Evolutionary conservation across 2,329 filamentous ascomycete species (phyloP), one percentile per base, ranked within the genome.

Genomic region (Penicillium glabrum): DNA sequence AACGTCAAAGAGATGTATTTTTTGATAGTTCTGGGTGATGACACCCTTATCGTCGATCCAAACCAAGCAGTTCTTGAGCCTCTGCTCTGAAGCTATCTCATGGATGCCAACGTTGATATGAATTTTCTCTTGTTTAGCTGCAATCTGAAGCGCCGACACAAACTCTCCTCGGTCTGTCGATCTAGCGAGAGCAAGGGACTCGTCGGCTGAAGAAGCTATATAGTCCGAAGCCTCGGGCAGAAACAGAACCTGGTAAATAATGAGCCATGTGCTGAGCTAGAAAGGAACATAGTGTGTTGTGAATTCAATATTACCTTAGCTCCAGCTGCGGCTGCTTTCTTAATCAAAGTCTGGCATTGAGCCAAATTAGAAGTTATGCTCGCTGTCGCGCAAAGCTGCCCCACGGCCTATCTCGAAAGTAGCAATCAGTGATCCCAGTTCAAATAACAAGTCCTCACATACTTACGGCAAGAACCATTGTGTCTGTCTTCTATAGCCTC

Each of bases 171-270:
- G 78, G 2, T 81, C 72, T 39, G 88, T 83, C 3, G 91, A 82
- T 56, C 83, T 83, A 61, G 86, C 91, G 10, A 97, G 86, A 5
- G 84, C 81, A 9, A 92, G 76, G 0, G 88, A 89, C 66, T 93
- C 87, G 11, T 83, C 73, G 2, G 87, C 80, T 0, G 86, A 87
- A 1, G 83, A 80, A 21, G 86, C 89, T 67, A 97, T 92, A 79
- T 96, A 97, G 77, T 96, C 92, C 55, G 86, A 86, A 24, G 93
- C 93, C 82, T 97, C 93, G 13, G 93, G 93, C 52, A 97, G 87
- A 78, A 98, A 97, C 49, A 97, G 83, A 19, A 89, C 86, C 84
- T 90, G 60, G 16, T 37, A 53, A 35, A 39, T 21, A 9, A 51
- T 65, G 43, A 65, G 33, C 13, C 26, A 47, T 1, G 10, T 23